Conservation (phyloP, 2,329 filamentous ascomycete species). For the Thielaviopsis populi region DNA sequence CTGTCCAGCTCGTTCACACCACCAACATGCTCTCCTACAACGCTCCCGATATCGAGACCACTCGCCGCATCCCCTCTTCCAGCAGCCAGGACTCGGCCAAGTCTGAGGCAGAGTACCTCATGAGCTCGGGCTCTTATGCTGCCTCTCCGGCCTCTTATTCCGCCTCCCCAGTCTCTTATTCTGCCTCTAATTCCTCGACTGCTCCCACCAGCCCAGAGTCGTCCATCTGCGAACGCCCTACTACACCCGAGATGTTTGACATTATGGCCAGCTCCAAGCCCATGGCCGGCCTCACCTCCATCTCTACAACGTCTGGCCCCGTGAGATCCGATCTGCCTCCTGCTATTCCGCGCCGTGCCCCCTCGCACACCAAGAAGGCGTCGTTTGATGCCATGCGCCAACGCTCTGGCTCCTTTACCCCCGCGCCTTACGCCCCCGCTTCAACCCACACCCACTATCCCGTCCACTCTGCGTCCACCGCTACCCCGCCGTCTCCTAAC, state of each 20-base stretch:
- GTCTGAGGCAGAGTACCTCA: conserved; percentile 58
- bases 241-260: conserved; percentile 47
- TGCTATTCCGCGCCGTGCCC: conserved; percentile 58
- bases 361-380: conserved; percentile 79
- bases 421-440: conserved; percentile 32
- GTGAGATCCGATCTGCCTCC: conserved; percentile 33
- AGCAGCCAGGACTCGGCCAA: conserved; percentile 37
- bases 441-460: conserved; percentile 26
- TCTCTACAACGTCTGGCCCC: background rate
- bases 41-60: conserved; percentile 57
- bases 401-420: conserved; percentile 46
- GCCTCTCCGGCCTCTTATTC: background rate
- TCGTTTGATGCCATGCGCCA: conserved; percentile 55
- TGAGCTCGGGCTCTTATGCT: conserved; percentile 30
- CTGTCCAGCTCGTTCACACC: conserved; percentile 75
- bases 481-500: conserved; percentile 39
- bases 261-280: conserved; percentile 30
- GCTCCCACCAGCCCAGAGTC: conserved; percentile 56
- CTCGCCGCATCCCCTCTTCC: conserved; percentile 33
- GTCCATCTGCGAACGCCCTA: conserved; percentile 37
- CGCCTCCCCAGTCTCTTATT: conserved; percentile 19
- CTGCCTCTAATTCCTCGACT: conserved; percentile 34
- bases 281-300: background rate
- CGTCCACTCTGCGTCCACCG: conserved; percentile 42
- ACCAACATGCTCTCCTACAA: conserved; percentile 96